Base-by-base conservation (phyloP, 768 basidiomycete species). In the Suillus paluster region DNA sequence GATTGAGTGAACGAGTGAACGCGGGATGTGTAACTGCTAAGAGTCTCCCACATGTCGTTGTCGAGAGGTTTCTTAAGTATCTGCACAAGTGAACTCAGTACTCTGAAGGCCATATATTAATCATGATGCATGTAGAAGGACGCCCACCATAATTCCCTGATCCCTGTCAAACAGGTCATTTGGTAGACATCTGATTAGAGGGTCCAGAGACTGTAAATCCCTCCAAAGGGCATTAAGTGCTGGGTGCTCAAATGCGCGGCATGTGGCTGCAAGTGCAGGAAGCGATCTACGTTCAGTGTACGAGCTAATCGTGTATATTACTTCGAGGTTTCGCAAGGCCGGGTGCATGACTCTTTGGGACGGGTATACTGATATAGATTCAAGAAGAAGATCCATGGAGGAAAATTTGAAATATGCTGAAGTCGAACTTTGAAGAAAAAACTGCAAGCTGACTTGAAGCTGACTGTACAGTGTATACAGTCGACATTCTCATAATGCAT, bases 161-260 rank as follows among this genome's bases (percentile, higher is more conserved):
- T 7, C 11, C 12, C 6, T 7, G 8, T 12, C 7, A 34, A 53
- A 53, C 33, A 34, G 33, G 14, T 53, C 52, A 15, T 33, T 15
- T 21, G 39, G 56, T 27, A 50, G 9, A 57, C 56, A 57, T 23
- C 7, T 25, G 4, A 70, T 5, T n/a, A 73, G 65, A 3, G 71
- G 71, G 27, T 63, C 41, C 1, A 72, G 52, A 1, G 58, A 70
- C 39, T 61, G 67, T 42, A 70, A 30, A 33, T 66, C 46, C 38
- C 60, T 60, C 72, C 71, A 72, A 1, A 72, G 36, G 33, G 62
- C 70, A 44, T 72, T 68, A 0, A 72, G 55, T 39, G 72, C 71
- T 23, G 67, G 64, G 41, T 66, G 63, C 4, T 56, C 58, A 46
- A 72, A 62, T 2, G 67, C 68, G 33, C 44, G 65, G 53, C 68